Evolutionary conservation across 202 grass and related monocot genomes (phyloP).

Genomic region (Musa balbisiana): DNA sequence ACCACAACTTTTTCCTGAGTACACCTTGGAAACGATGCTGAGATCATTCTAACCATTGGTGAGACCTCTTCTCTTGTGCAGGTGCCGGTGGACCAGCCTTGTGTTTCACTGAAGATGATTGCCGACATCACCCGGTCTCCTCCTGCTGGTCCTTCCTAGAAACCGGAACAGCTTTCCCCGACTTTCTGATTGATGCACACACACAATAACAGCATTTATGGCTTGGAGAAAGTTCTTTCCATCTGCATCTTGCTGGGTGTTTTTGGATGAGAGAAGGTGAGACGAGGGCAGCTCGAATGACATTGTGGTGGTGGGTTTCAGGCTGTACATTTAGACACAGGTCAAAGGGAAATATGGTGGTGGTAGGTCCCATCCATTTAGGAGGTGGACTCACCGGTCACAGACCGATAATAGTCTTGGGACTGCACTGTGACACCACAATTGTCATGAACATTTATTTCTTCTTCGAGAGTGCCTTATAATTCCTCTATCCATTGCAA

Average conservation of each 20-base stretch:
- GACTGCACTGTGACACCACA: too few species aligned
- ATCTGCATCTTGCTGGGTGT: not conserved
- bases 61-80: slow-evolving; percentile 3
- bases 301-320: too few species aligned
- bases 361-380: too few species aligned
- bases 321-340: too few species aligned
- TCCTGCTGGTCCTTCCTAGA: not conserved
- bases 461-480: too few species aligned
- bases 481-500: too few species aligned
- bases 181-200: not conserved
- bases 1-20: not conserved
- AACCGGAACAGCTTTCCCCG: not conserved
- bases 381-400: too few species aligned
- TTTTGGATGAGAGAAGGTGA: not conserved
- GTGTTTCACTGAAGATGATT: slow-evolving; percentile 40
- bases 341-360: too few species aligned
- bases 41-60: not conserved
- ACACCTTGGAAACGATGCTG: not conserved
- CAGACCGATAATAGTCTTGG: too few species aligned
- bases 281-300: not conserved
- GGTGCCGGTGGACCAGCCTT: slow-evolving; percentile 60
- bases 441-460: too few species aligned
- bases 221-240: not conserved
- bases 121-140: slow-evolving; percentile 43
- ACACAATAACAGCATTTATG: not conserved